A percentile compares a stretch with the other conserved stretches of the same genome.
phyloP scores from a whole-genome alignment of 73 alveolate species.

The Strombidium stylifer region DNA sequence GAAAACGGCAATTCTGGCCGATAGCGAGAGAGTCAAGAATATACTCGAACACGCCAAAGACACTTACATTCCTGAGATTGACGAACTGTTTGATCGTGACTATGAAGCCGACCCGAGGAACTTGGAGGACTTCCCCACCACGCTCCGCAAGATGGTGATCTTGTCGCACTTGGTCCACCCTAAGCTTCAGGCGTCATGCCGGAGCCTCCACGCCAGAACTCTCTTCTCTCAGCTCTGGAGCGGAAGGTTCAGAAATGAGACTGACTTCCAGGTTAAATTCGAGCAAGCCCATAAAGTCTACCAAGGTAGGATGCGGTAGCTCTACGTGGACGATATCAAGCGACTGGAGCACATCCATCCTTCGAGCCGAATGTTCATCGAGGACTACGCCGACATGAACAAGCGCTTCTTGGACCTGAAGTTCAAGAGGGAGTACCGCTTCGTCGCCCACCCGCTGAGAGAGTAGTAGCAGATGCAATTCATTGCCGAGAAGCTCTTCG shows the following conservation, averaged over 20 bases:
- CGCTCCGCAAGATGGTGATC: conserved; percentile 3
- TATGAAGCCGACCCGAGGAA: too few species aligned
- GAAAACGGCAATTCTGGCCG: conserved; percentile 7
- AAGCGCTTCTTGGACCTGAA: conserved; percentile 21
- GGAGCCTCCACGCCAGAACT: neutral
- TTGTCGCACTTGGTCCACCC: conserved; percentile 5
- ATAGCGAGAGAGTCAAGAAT: neutral
- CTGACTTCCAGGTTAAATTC: neutral
- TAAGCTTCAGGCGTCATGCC: neutral
- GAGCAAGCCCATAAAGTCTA: neutral
- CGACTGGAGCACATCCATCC: neutral
- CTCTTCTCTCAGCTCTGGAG: conserved; percentile 3
- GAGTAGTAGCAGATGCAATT: neutral
- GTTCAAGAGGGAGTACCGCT: conserved; percentile 9
- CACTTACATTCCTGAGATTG: conserved; percentile 27
- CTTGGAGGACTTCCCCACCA: neutral
- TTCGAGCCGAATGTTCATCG: conserved; percentile 2
- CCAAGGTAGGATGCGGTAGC: neutral
- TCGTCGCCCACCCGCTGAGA: neutral
- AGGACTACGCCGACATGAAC: conserved; percentile 13
- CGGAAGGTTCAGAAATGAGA: conserved; percentile 8
- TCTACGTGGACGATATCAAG: conserved; percentile 5
- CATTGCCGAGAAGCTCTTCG: neutral
- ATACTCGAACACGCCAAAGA: conserved; percentile 9
- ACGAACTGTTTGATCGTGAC: conserved; percentile 22